A percentile compares a stretch with the other conserved stretches of the same genome.
Evolutionary conservation across 169 alveolate species (phyloP).

Genomic region (Theileria orientalis): DNA sequence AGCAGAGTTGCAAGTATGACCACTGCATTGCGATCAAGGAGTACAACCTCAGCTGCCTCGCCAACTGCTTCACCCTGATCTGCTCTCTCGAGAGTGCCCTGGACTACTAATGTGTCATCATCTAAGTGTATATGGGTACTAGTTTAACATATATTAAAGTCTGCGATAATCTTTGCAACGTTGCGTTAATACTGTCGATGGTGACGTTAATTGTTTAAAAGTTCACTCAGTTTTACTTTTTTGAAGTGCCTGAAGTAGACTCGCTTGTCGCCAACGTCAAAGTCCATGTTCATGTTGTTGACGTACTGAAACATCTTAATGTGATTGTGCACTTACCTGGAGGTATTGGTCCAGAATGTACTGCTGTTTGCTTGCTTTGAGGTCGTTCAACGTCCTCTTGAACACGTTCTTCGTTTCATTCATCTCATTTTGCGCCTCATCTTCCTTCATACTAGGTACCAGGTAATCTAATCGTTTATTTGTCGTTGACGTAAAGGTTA

Average conservation of each 20-base stretch:
- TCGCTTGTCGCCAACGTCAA: background rate
- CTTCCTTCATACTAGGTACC: background rate
- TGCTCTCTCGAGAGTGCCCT: conserved; percentile 47
- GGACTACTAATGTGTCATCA: conserved; percentile 19
- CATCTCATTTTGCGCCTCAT: background rate
- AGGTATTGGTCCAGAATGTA: background rate
- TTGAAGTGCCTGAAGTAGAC: background rate
- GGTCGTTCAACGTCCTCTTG: conserved; percentile 10
- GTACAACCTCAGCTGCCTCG: conserved; percentile 30
- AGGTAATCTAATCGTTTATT: too few species aligned
- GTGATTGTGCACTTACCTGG: conserved; percentile 8
- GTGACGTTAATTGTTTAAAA: too few species aligned
- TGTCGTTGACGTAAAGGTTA: too few species aligned
- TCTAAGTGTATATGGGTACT: background rate
- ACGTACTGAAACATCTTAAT: background rate
- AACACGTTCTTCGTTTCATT: background rate
- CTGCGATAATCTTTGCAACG: too few species aligned
- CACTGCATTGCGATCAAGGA: conserved; percentile 30
- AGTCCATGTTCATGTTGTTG: background rate
- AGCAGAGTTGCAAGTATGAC: conserved; percentile 6
- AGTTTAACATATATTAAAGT: too few species aligned
- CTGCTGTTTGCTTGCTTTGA: background rate
- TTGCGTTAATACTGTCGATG: too few species aligned
- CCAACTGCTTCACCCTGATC: conserved; percentile 59
- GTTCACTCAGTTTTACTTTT: background rate